phyloP scores from a whole-genome alignment of 352 stramenopile species.

The Phytophthora sojae region DNA sequence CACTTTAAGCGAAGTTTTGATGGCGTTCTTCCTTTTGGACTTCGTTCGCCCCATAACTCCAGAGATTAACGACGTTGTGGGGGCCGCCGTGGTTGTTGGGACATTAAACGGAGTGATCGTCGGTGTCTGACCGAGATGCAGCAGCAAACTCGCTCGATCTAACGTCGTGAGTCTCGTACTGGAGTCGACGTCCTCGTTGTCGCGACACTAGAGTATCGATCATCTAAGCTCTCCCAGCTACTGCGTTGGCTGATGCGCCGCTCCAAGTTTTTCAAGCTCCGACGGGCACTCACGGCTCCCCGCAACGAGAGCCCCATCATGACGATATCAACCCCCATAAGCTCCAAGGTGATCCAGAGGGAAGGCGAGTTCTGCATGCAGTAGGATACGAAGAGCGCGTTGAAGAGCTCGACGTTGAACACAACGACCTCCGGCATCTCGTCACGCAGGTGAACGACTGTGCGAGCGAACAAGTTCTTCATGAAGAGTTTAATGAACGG shows the following conservation, averaged over 20 bases:
- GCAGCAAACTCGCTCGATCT: not conserved
- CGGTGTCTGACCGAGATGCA: not conserved
- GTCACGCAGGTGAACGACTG: slow-evolving; percentile 10
- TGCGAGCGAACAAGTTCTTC: slow-evolving; percentile 15
- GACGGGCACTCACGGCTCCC: not conserved
- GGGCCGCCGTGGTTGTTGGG: not conserved
- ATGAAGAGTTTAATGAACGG: not conserved
- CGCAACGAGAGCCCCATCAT: not conserved
- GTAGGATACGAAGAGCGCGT: slow-evolving; percentile 25
- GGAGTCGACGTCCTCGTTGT: not conserved
- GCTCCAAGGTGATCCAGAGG: slow-evolving; percentile 9
- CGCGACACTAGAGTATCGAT: not conserved
- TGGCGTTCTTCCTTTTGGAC: not conserved
- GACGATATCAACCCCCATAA: slow-evolving; percentile 15
- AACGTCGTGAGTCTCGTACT: slow-evolving; percentile 1
- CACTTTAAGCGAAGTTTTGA: not conserved
- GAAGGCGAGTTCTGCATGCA: slow-evolving; percentile 33
- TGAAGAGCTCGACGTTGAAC: slow-evolving; percentile 31
- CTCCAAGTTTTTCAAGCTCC: not conserved
- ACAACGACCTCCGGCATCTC: slow-evolving; percentile 12
- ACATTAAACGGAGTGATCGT: not conserved
- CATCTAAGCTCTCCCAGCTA: not conserved
- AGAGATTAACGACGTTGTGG: not conserved
- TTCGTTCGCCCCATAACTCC: not conserved
- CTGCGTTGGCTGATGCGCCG: not conserved